Percentiles rank a stretch among this genome's conserved stretches.
phyloP scores from a whole-genome alignment of 257 asterid species.

The Dorcoceras hygrometricum region DNA sequence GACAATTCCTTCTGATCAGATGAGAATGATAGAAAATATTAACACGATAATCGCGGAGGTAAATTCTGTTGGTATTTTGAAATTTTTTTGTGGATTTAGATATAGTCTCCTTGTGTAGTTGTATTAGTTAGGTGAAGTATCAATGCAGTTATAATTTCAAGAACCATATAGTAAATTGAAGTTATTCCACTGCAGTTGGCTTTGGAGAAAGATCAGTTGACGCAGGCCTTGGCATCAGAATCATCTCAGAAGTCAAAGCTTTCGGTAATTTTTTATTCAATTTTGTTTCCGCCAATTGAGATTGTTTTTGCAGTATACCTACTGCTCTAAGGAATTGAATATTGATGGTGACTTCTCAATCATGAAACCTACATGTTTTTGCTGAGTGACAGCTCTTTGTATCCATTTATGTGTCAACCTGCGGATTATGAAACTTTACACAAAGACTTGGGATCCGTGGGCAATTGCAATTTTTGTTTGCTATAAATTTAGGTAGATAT shows the following conservation, averaged over 20 bases:
- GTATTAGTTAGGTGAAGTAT: conserved; percentile 6
- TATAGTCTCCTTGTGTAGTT: conserved; percentile 11
- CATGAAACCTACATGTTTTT: conserved; percentile 10
- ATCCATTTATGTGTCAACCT: neutral
- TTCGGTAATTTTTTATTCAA: conserved; percentile 48
- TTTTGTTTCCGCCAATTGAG: conserved; percentile 17
- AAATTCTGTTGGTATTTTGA: conserved; percentile 25
- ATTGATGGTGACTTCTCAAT: neutral
- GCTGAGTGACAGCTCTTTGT: conserved; percentile 7
- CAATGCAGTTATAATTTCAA: conserved; percentile 24
- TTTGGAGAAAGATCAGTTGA: conserved; percentile 80
- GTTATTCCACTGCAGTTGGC: conserved; percentile 58
- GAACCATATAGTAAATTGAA: conserved; percentile 21
- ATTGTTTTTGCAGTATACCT: conserved; percentile 11
- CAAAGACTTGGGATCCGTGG: too few species aligned
- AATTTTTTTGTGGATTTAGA: conserved; percentile 21
- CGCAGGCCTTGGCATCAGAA: conserved; percentile 70
- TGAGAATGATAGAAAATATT: conserved; percentile 74
- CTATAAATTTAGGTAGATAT: neutral
- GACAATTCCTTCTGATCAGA: conserved; percentile 82
- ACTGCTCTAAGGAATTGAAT: conserved; percentile 9
- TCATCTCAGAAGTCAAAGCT: conserved; percentile 71
- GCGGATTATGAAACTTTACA: neutral
- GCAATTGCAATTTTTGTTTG: neutral
- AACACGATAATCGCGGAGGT: conserved; percentile 83